Evolutionary conservation across 2,329 filamentous ascomycete genomes (phyloP), one percentile per base, ranked within the genome.

Genomic region (Hypoxylon sp.): DNA sequence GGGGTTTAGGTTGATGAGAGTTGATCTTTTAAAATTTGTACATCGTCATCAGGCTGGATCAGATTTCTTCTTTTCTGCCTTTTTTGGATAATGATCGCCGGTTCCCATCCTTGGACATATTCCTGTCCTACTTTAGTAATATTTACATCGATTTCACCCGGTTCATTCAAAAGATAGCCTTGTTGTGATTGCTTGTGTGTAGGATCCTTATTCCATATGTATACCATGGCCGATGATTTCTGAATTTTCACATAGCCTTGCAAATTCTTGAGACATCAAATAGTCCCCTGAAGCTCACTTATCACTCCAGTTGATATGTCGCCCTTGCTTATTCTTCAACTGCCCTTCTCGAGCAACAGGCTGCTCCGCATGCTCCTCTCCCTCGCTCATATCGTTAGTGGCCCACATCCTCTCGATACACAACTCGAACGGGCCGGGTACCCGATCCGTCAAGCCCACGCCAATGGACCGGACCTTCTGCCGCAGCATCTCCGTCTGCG

Each of bases 381-480:
- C 81, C 66, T 83, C 82, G 36, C 65, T 66, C 36, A 77, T 74
- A 52, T 88, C 82, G 77, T 98, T 98, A 0, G 94, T 97, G 0
- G 95, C 94, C 93, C 95, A 99, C 17, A 98, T 89, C 67, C 89
- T 88, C 76, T 94, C 91, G 58, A 99, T 90, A 67, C 89, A 91
- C 41, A 99, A 83, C 79, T 97, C 92, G 80, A 95, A 99, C 0
- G 93, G 92, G 0, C 95, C 96, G 5, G 93, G 91, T 38, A 97
- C 87, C 14, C 96, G 87, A 79, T 99, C 96, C 59, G 94, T 98
- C 75, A 98, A 80, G 4, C 94, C 93, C 63, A 98, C 89, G 1
- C 96, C 96, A 19, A 99, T 84, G 28, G 90, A 97, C 76, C 89
- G 87, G 30, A 99, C 90, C 79, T 93, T 94, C 75, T 97, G 92